Evolutionary conservation across 2,329 filamentous ascomycete species (phyloP).

Genomic region (Lecanoromycetidae sp.): DNA sequence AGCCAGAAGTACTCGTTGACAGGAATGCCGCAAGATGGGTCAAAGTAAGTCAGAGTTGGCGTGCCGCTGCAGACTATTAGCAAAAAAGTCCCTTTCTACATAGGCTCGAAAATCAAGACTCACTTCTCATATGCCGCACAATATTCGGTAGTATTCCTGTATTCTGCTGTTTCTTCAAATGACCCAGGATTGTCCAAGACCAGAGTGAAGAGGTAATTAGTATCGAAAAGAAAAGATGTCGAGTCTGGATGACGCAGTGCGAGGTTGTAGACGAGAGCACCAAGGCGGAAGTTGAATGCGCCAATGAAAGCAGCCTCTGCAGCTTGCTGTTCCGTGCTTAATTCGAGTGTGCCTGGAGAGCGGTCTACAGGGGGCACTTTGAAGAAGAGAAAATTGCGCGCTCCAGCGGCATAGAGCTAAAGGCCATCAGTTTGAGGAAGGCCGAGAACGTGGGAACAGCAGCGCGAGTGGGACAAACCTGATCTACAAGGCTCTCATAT

Average conservation of each 20-base stretch:
- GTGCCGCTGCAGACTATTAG: no score
- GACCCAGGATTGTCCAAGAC: slow-evolving; percentile 42
- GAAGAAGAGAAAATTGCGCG: slow-evolving; percentile 39
- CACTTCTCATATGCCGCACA: slow-evolving; percentile 46
- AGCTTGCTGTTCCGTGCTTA: slow-evolving; percentile 27
- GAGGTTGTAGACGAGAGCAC: slow-evolving; percentile 32
- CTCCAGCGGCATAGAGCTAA: slow-evolving; percentile 34
- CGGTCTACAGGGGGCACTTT: slow-evolving; percentile 40
- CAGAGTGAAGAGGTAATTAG: slow-evolving; percentile 38
- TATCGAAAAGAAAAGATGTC: slow-evolving; percentile 43
- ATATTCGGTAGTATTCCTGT: slow-evolving; percentile 45
- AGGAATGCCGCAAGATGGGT: slow-evolving; percentile 38
- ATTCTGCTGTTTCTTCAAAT: slow-evolving; percentile 38
- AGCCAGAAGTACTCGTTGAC: slow-evolving; percentile 56
- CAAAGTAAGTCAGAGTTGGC: slow-evolving; percentile 30
- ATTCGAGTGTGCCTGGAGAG: slow-evolving; percentile 36
- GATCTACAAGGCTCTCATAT: slow-evolving; percentile 17
- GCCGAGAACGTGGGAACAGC: slow-evolving; percentile 15
- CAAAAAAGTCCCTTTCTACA: no score
- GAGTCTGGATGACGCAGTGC: slow-evolving; percentile 28
- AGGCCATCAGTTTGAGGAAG: slow-evolving; percentile 28
- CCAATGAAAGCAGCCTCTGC: slow-evolving; percentile 35
- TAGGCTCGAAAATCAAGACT: no score
- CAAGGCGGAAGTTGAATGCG: slow-evolving; percentile 40
- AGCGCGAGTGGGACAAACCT: slow-evolving; percentile 19